Conservation (phyloP, 257 asterid genomes). For the Schizonepeta tenuifolia region DNA sequence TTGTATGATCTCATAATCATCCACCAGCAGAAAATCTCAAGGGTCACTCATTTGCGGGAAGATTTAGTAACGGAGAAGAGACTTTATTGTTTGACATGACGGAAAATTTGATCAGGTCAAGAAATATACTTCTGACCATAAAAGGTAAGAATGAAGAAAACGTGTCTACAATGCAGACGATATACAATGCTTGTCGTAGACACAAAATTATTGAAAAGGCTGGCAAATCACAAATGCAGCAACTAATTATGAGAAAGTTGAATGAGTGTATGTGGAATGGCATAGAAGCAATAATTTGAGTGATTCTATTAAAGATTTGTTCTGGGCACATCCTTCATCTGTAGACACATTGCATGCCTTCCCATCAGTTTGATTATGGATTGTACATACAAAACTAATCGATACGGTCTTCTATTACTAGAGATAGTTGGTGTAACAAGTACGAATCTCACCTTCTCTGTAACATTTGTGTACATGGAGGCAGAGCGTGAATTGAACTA, state of each 20-base stretch:
- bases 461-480: neutral
- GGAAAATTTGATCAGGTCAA: too few species aligned
- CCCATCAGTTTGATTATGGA: neutral
- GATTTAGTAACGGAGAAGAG: too few species aligned
- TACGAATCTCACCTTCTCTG: neutral
- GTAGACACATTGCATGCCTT: neutral
- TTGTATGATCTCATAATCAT: too few species aligned
- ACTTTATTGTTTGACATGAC: too few species aligned
- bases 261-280: neutral
- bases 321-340: neutral
- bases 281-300: neutral
- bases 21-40: too few species aligned
- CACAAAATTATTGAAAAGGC: neutral
- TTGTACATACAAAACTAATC: neutral
- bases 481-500: neutral
- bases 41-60: too few species aligned
- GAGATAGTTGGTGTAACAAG: slow-evolving; percentile 2
- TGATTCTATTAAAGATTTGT: neutral
- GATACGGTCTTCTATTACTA: neutral
- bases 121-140: too few species aligned
- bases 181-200: too few species aligned
- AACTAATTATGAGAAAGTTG: neutral
- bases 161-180: too few species aligned
- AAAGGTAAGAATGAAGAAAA: too few species aligned
- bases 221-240: neutral